Base-by-base conservation (phyloP, 2,329 filamentous ascomycete species). In the Fusarium sp. region DNA sequence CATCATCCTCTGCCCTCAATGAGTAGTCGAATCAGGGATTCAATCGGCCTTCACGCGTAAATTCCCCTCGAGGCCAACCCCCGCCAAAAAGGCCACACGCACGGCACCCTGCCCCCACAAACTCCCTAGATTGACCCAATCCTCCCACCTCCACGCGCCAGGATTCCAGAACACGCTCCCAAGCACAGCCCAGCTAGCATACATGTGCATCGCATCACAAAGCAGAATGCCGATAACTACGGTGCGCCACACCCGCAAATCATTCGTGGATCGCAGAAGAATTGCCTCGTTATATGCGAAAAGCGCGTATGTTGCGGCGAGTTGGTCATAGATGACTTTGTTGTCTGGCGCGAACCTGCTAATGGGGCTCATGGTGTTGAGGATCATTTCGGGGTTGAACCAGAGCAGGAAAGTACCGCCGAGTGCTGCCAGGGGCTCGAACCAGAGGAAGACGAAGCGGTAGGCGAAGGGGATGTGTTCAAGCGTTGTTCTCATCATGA, bases 201-300 rank as follows among this genome's bases (percentile, higher is more conserved):
- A 64, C 39, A 71, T 4, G 9, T 71, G 68, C 8, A 71, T 11
- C 28, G 41, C 53, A 20, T 71, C 65, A 6, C 68, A 71, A 0
- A 71, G 22, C 8, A 71, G 9, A 0, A 71, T 71, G 0, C 68
- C 68, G 3, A 56, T 26, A 0, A 71, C 0, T 0, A 71, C 6
- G 7, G 35, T 52, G 19, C 45, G 61, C 68, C 68, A 71, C 1
- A 69, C 46, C 0, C 55, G 61, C 0, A 69, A 15, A 3, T 71
- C 68, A 11, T 62, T 47, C 0, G 68, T 71, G 3, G 43, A 8
- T 5, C 68, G 44, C 2, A 71, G 40, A 5, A 71, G 10, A 0
- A 71, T 15, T 3, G 57, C 68, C 22, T 71, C 68, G 7, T 71
- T 69, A 20, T 60, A 71, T 2, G 68, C 68, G 17, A 71, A 71